phyloP scores from a whole-genome alignment of 768 basidiomycete genomes.

The Kwoniella europaea region DNA sequence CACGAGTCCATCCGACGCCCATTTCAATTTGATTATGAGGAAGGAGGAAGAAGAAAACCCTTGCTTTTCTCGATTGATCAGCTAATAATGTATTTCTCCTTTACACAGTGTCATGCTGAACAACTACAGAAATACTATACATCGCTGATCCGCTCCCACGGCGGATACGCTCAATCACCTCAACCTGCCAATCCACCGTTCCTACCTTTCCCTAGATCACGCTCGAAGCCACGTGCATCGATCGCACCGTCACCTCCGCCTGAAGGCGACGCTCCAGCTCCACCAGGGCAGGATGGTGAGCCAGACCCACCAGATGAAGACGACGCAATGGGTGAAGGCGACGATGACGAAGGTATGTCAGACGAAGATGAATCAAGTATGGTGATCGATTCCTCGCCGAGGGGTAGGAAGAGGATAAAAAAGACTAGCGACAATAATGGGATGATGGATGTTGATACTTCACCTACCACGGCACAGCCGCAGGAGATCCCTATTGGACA shows the following conservation, averaged over 20 bases:
- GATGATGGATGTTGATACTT: slow-evolving; percentile 22
- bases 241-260: background rate
- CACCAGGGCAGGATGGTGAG: background rate
- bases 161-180: slow-evolving; percentile 52
- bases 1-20: too few species aligned
- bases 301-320: slow-evolving; percentile 20
- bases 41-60: too few species aligned
- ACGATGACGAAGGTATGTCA: slow-evolving; percentile 15
- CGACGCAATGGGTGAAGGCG: slow-evolving; percentile 15
- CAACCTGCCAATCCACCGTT: slow-evolving; percentile 44
- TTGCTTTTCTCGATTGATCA: too few species aligned
- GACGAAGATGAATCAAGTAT: slow-evolving; percentile 20
- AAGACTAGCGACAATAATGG: background rate
- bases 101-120: slow-evolving; percentile 79
- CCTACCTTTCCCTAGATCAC: slow-evolving; percentile 45
- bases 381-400: background rate
- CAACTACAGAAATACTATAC: slow-evolving; percentile 91
- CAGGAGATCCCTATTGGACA: background rate
- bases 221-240: slow-evolving; percentile 28
- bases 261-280: background rate
- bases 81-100: background rate
- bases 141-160: slow-evolving; percentile 85
- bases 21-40: too few species aligned
- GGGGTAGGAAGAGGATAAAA: slow-evolving; percentile 7
- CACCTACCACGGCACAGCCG: background rate